Evolutionary conservation across 495 filamentous ascomycete species (phyloP), one percentile per base, ranked within the genome.

Genomic region (Aspergillus coremiiformis): DNA sequence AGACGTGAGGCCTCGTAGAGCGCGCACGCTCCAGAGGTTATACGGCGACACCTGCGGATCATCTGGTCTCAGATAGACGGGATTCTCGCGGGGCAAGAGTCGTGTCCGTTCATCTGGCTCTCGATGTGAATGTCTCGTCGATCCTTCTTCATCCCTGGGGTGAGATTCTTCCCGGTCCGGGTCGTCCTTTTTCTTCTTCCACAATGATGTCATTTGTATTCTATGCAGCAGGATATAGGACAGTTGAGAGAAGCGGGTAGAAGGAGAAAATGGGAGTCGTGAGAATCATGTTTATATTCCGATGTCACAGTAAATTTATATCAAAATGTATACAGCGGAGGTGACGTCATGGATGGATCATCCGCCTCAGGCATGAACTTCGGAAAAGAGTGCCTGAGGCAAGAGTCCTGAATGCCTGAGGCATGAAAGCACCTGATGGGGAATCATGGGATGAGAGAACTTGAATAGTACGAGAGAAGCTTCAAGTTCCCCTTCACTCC

Each of bases 21-120:
- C 76, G 24, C 93, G 83, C 32, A 98, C 86, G 54, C 81, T 86
- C 82, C 87, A 95, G 47, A 96, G 82, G 62, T 98, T 98, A 71
- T 96, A 95, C 0, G 93, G 93, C 1, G 93, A 90, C 26, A 97
- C 86, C 86, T 91, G 49, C 46, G 92, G 93, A 67, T 96, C 92
- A 77, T 95, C 89, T n/a, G 91, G 92, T 54, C 85, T 86, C 37
- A 96, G 72, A 59, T 85, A 92, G 37, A 76, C 79, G 44, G 81
- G 75, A 21, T 68, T 68, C 49, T 83, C 78, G 39, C 63, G 68
- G 37, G 84, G 79, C 29, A 94, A 74, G 50, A 96, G 72, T 29
- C 85, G 77, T 14, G 88, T 89, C 52, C 84, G 78, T 65, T 97
- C 92, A 57, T 87, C 78, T 14, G 86, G 62, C 49, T 72, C 64